Base-by-base conservation (phyloP, 2,329 filamentous ascomycete genomes). In the Penicillium sp. region DNA sequence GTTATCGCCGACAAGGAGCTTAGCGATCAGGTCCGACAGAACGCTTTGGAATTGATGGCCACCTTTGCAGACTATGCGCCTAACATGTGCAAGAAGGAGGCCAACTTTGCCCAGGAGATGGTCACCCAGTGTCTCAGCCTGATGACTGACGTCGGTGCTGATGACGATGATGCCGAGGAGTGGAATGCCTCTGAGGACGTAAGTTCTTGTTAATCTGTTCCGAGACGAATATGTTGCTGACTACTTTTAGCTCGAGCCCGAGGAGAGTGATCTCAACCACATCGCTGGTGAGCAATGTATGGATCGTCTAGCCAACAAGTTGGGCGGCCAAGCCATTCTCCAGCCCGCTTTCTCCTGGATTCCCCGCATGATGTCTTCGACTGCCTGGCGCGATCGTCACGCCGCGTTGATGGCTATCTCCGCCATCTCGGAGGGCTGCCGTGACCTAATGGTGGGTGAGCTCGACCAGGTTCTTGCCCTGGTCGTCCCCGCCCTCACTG, bases 341-440 rank as follows among this genome's bases (percentile, higher is more conserved):
- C 89, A 89, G 27, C 92, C 92, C 1, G 97, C 92, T 0, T 99
- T 97, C 75, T 88, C 88, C 70, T 99, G 94, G 94, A 84, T 99
- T 35, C 94, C 94, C 9, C 84, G 91, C 57, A 99, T 99, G 94
- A 95, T 97, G 86, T 90, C 87, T 48, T 97, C 94, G 1, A 87
- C 89, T 63, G 85, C 90, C 27, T 99, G 94, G 94, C 86, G 90
- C 66, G 94, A 99, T 71, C 85, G 92, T 56, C 94, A 99, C 72
- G 94, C 94, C 28, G 94, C 94, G 42, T 82, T 99, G 46, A 99
- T 99, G 94, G 94, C 94, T 22, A 96, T 99, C 55, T 97, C 92
- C 2, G 94, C 94, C 60, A 99, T 99, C 58, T 97, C 94, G 0
- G 94, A 99, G 73, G 94, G 94, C 33, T 99, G 94, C 69, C 87